Percentiles rank a stretch among this genome's conserved stretches.
Conservation (phyloP, 768 basidiomycete species). For the Astraeus odoratus region DNA sequence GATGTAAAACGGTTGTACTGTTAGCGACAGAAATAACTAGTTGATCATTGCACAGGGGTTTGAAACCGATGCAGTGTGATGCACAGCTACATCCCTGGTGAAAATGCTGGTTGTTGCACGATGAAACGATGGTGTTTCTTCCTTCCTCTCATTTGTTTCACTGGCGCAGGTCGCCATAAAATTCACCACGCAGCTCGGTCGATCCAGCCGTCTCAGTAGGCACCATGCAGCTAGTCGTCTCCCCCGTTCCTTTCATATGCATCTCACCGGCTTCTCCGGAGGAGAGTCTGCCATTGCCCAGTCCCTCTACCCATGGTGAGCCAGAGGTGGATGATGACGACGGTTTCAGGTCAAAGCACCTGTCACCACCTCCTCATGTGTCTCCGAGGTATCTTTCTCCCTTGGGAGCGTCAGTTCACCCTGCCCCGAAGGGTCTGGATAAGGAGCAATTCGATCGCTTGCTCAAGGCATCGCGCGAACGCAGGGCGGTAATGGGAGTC, state of each 20-base stretch:
- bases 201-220: constrained; percentile 17
- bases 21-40: no score
- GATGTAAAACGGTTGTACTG: no score
- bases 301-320: constrained; percentile 49
- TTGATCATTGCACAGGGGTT: no score
- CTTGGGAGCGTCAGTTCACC: constrained; percentile 36
- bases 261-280: constrained; percentile 64
- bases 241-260: constrained; percentile 57
- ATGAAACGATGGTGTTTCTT: not conserved
- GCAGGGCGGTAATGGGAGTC: constrained; percentile 37
- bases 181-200: constrained; percentile 9
- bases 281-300: constrained; percentile 42
- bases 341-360: constrained; percentile 48
- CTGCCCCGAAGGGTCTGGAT: constrained; percentile 47
- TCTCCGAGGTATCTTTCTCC: constrained; percentile 40
- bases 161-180: constrained; percentile 50
- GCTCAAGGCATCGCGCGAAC: constrained; percentile 54
- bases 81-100: no score
- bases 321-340: constrained; percentile 36
- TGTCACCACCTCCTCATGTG: constrained; percentile 41
- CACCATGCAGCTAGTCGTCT: constrained; percentile 35
- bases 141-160: not conserved
- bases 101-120: not conserved
- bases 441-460: constrained; percentile 57
- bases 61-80: not conserved